Percentiles rank a stretch among this genome's conserved stretches.
These are phyloP conservation scores for Zelopaecilomyces penicillatus DNA, from an alignment of 2,329 filamentous ascomycete species.

Conservation along the genomic window DNA sequence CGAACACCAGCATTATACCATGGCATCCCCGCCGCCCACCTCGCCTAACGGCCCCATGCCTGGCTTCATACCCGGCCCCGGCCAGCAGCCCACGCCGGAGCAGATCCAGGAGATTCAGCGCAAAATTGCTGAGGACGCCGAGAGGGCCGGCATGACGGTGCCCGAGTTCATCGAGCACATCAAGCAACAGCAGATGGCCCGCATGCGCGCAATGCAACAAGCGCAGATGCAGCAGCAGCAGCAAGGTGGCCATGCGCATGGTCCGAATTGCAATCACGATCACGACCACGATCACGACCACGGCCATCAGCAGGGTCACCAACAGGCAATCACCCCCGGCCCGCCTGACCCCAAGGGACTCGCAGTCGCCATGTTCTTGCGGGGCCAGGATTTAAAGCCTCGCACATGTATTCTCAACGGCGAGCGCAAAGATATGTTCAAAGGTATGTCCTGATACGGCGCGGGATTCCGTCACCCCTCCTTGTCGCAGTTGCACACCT, in stretches of 20 bases:
- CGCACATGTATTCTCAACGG: conserved; percentile 90
- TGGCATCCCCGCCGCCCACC: conserved; percentile 21
- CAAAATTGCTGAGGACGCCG: conserved; percentile 73
- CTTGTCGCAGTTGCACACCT: background rate
- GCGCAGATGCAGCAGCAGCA: conserved; percentile 35
- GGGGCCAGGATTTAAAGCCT: conserved; percentile 74
- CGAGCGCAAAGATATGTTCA: conserved; percentile 97
- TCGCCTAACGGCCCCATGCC: conserved; percentile 14
- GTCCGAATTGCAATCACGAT: conserved; percentile 18
- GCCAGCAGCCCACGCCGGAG: conserved; percentile 61
- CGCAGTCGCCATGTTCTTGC: conserved; percentile 82
- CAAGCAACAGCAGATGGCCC: conserved; percentile 46
- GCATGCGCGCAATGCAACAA: conserved; percentile 37
- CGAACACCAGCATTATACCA: conserved; percentile 9
- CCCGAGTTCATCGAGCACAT: conserved; percentile 72
- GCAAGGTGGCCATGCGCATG: conserved; percentile 15
- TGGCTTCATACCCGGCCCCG: conserved; percentile 26
- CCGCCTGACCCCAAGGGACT: conserved; percentile 84
- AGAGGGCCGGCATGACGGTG: conserved; percentile 75
- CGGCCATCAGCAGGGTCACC: conserved; percentile 36
- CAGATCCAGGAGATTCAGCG: conserved; percentile 80
- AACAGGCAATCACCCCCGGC: conserved; percentile 63
- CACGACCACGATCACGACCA: conserved; percentile 27
- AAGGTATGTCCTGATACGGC: conserved; percentile 46
- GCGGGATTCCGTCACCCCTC: background rate